phyloP scores from a whole-genome alignment of 169 alveolate genomes.

The Perkinsus olseni region DNA sequence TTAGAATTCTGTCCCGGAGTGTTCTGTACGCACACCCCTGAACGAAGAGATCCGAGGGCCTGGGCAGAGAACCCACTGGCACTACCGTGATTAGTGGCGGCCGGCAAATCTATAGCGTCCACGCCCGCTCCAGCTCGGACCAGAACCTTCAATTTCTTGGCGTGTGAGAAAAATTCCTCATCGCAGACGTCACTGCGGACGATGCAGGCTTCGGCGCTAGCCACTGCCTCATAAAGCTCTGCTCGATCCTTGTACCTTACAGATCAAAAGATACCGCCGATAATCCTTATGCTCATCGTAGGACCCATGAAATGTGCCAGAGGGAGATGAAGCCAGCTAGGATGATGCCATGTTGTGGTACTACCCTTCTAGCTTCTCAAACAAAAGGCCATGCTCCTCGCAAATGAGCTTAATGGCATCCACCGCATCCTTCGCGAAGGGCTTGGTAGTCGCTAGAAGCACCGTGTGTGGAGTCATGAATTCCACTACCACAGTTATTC shows the following conservation, averaged over 20 bases:
- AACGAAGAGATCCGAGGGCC: too few relatives aligned
- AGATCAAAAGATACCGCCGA: not conserved
- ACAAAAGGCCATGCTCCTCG: not conserved
- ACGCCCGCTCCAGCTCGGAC: slow-evolving; percentile 70
- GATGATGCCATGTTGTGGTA: not conserved
- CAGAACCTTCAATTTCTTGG: slow-evolving; percentile 15
- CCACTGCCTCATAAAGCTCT: not conserved
- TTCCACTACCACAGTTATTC: too few relatives aligned
- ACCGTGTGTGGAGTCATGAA: slow-evolving; percentile 14
- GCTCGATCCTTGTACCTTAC: not conserved
- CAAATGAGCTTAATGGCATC: not conserved
- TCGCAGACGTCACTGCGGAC: not conserved
- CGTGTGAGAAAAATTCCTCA: not conserved
- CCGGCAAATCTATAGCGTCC: slow-evolving; percentile 51
- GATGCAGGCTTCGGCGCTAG: not conserved
- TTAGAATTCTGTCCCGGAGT: slow-evolving; percentile 73
- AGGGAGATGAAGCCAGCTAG: too few relatives aligned
- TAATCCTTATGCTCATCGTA: not conserved
- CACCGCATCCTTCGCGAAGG: slow-evolving; percentile 33
- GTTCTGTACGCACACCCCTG: slow-evolving; percentile 37
- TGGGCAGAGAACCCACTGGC: not conserved
- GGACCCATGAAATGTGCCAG: too few relatives aligned
- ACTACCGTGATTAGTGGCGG: slow-evolving; percentile 45
- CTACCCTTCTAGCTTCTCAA: not conserved
- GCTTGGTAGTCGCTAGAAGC: slow-evolving; percentile 32